Base-by-base conservation (phyloP, 352 stramenopile species). In the Detonula confervacea region DNA sequence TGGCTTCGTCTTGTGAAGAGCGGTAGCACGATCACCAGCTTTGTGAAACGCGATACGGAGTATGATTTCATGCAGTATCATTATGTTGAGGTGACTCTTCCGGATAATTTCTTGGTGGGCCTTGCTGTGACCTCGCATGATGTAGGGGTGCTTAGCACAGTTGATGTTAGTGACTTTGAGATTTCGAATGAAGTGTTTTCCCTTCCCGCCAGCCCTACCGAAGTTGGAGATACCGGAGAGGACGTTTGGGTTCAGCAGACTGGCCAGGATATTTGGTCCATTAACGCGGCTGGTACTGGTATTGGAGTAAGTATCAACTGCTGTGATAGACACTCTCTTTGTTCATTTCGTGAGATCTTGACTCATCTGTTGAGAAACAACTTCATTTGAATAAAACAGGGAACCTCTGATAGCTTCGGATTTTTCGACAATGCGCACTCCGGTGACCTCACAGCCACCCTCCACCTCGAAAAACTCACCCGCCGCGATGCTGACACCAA, bases 1-100 rank as follows among this genome's bases (percentile, higher is more conserved):
- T 78, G 70, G 70, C 70, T 78, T 47, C 59, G 70, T 27, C 33
- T 78, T 27, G 61, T 69, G 7, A 78, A 71, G 60, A 30, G 61
- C 42, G 70, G 70, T 11, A 60, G 51, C 22, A 78, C 47, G 18
- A 39, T 78, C 0, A 78, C 60, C 4, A 62, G 24, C 16, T 78
- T 61, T 33, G 11, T 54, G n/a, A 78, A 66, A 49, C 57, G 30
- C 12, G 59, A 59, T 11, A 27, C n/a, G 9, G 59, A 78, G 5
- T 27, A 27, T 9, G 37, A 56, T 39, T 78, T 24, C 33, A 66
- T 18, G 16, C 57, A 70, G 60, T 62, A 44, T 39, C 44, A 60
- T 9, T 57, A 37, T 20, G 33, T 33, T 14, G 14, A 20, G 25
- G 35, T 78, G 4, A 11, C 18, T 11, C 68, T 78, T 16, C 33